phyloP scores from a whole-genome alignment of 2,329 filamentous ascomycete genomes.

The Alternaria burnsii region DNA sequence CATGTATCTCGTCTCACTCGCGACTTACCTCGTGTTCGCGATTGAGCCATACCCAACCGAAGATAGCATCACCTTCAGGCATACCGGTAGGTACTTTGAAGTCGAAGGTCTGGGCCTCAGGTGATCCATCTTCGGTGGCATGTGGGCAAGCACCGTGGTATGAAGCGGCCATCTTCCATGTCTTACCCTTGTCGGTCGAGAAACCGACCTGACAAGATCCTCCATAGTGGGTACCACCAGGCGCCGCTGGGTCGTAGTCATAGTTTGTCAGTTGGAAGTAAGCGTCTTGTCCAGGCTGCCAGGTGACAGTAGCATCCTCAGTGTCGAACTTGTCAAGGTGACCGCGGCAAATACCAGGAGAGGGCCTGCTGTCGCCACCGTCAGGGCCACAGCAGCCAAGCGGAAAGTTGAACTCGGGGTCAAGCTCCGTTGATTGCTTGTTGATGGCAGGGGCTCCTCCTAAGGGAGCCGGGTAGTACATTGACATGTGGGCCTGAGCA shows the following conservation, averaged over 20 bases:
- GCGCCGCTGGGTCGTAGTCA: constrained; percentile 40
- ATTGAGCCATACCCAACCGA: constrained; percentile 60
- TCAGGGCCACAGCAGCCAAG: constrained; percentile 56
- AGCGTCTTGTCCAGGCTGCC: constrained; percentile 54
- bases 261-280: constrained; percentile 51
- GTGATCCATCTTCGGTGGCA: constrained; percentile 49
- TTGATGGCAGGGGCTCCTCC: constrained; percentile 57
- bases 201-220: constrained; percentile 59
- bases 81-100: constrained; percentile 57
- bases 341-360: constrained; percentile 53
- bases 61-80: constrained; percentile 53
- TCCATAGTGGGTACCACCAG: constrained; percentile 56
- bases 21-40: constrained; percentile 53
- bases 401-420: constrained; percentile 52
- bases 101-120: constrained; percentile 55
- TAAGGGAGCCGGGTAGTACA: constrained; percentile 55
- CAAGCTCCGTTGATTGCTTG: constrained; percentile 30
- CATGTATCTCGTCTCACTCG: not conserved
- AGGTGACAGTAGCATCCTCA: constrained; percentile 54
- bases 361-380: constrained; percentile 44
- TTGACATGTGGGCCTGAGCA: constrained; percentile 53
- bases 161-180: constrained; percentile 56
- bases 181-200: constrained; percentile 54
- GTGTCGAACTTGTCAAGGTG: constrained; percentile 56
- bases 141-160: constrained; percentile 60